Evolutionary conservation across 306 rosid genomes (phyloP), one percentile per base, ranked within the genome.

Genomic region (Vigna radiata): DNA sequence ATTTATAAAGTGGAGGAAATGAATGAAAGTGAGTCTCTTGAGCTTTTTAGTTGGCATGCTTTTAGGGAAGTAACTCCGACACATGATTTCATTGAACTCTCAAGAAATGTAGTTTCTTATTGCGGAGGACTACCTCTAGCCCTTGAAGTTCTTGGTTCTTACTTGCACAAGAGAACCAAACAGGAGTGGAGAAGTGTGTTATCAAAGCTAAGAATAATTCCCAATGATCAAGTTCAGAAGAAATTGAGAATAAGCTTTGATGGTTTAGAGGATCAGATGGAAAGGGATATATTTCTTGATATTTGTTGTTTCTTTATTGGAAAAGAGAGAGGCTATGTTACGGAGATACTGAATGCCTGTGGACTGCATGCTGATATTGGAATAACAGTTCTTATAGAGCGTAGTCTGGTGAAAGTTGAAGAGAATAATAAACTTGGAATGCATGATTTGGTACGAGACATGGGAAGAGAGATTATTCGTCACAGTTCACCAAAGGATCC

Each of bases 71-170:
- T 13, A 1, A 47, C 19, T 1, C 83, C 83, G 2, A 10, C 0
- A 0, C 49, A 79, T 43, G 76, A 19, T 10, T 84, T 68, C 49
- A 1, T 0, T 18, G 33, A 41, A 1, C 76, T 83, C 3, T 65
- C 87, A 1, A 74, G 31, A 54, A 4, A 12, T 0, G 81, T 72
- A 0, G 50, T 71, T 27, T 1, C 58, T 47, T 83, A 80, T 8
- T 78, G 77, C 53, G 68, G 81, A 5, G 88, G 89, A 10, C 4
- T 87, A 1, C 91, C 89, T 3, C 13, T 87, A 2, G 91, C 88
- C 2, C 84, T 85, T 53, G 73, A 87, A 75, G 85, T 77, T 2
- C 65, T 77, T 67, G 91, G 91, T 0, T 87, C 86, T 13, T 77
- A 70, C 29, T 65, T 87, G 9, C 47, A 0, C 3, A 49, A 61